Evolutionary conservation across 192 early-diverging fungal genomes (phyloP).

Genomic region (Glomus cerebriforme): DNA sequence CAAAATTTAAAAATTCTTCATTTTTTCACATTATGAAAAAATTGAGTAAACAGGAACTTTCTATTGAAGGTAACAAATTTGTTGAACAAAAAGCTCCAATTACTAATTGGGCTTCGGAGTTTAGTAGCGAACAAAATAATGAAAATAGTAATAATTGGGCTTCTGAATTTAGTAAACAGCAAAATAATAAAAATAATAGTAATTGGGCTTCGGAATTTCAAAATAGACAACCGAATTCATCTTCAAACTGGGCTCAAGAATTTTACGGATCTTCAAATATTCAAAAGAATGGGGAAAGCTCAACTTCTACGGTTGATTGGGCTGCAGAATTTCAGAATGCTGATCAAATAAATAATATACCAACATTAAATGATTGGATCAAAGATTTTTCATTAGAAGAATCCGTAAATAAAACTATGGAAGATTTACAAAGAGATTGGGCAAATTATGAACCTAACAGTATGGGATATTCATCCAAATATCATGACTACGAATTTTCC

Average conservation of each 20-base stretch:
- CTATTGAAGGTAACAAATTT: slow-evolving; percentile 87
- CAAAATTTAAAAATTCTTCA: slow-evolving; percentile 90
- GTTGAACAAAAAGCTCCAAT: slow-evolving; percentile 56
- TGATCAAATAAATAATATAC: not conserved
- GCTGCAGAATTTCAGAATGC: not conserved
- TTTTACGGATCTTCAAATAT: not conserved
- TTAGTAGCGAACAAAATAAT: not conserved
- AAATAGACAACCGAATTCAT: not conserved
- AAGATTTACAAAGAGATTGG: slow-evolving; percentile 73
- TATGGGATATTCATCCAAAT: slow-evolving; percentile 56
- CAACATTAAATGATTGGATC: not conserved
- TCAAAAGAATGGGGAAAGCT: not conserved
- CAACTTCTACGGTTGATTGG: not conserved
- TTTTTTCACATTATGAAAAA: slow-evolving; percentile 94
- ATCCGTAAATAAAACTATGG: slow-evolving; percentile 68
- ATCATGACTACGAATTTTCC: slow-evolving; percentile 75
- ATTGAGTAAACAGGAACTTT: slow-evolving; percentile 84
- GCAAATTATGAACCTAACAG: slow-evolving; percentile 46
- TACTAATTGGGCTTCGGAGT: slow-evolving; percentile 14
- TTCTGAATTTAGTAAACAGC: not conserved
- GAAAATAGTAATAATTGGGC: not conserved
- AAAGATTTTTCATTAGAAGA: slow-evolving; percentile 32
- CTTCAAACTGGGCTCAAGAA: not conserved
- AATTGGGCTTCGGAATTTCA: slow-evolving; percentile 3
- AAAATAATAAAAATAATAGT: not conserved